Percentiles rank a stretch among this genome's conserved stretches.
Evolutionary conservation across 2,329 filamentous ascomycete species (phyloP).

Genomic region (Diaporthe aspalathi): DNA sequence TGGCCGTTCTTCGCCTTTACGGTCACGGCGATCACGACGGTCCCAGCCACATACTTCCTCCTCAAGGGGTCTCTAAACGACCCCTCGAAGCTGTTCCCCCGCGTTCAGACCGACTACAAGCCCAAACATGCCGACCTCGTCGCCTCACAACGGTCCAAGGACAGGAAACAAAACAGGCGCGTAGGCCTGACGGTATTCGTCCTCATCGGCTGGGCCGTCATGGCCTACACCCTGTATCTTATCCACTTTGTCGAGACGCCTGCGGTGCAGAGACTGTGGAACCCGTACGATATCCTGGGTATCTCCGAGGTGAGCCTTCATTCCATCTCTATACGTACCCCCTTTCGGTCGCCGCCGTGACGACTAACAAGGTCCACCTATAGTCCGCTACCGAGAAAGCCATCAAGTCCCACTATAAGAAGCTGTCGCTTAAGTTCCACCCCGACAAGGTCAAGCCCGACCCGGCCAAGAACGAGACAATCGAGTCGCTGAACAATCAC

Average conservation of each 20-base stretch:
- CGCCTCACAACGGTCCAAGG: slow-evolving; percentile 82
- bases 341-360: slow-evolving; percentile 28
- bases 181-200: slow-evolving; percentile 86
- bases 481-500: slow-evolving; percentile 83
- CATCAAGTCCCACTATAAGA: slow-evolving; percentile 92
- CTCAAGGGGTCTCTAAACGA: slow-evolving; percentile 78
- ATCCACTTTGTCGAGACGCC: slow-evolving; percentile 82
- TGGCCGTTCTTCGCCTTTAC: slow-evolving; percentile 99
- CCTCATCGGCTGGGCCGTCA: slow-evolving; percentile 81
- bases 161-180: slow-evolving; percentile 89
- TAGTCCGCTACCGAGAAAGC: slow-evolving; percentile 86
- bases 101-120: slow-evolving; percentile 84
- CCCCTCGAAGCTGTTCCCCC: slow-evolving; percentile 82
- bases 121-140: slow-evolving; percentile 87
- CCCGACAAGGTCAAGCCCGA: slow-evolving; percentile 93
- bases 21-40: slow-evolving; percentile 84
- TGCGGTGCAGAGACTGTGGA: slow-evolving; percentile 81
- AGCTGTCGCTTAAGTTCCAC: slow-evolving; percentile 86
- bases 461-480: slow-evolving; percentile 86
- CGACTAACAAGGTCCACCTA: slow-evolving; percentile 25
- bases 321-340: slow-evolving; percentile 29
- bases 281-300: slow-evolving; percentile 94
- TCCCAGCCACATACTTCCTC: slow-evolving; percentile 90
- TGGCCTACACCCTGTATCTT: slow-evolving; percentile 92
- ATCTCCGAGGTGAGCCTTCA: slow-evolving; percentile 75